phyloP scores from a whole-genome alignment of 1,284 basidiomycete species.

The Microstroma glucosiphilum region DNA sequence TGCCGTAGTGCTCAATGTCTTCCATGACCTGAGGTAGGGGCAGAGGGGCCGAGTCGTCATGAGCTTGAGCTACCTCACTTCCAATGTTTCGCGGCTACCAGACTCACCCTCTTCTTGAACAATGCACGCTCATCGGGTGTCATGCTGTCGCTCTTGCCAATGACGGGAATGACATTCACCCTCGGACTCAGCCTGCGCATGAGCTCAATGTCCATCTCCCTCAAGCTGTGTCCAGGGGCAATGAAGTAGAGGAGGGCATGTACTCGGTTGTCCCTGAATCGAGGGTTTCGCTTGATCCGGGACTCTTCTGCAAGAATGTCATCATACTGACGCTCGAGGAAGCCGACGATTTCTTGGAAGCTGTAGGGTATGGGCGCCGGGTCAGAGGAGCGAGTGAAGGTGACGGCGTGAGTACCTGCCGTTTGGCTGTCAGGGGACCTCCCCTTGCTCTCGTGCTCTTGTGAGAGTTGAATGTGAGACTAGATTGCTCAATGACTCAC shows the following conservation, averaged over 20 bases:
- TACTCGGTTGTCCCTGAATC: conserved; percentile 85
- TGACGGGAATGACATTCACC: conserved; percentile 97
- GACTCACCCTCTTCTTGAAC: conserved; percentile 88
- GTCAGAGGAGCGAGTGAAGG: neutral
- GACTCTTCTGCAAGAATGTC: conserved; percentile 98
- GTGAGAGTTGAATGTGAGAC: no score
- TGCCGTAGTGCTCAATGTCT: conserved; percentile 96
- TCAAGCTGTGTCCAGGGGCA: conserved; percentile 80
- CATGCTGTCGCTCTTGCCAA: conserved; percentile 93
- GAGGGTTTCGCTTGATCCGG: conserved; percentile 97
- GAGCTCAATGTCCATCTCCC: conserved; percentile 90
- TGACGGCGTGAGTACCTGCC: neutral
- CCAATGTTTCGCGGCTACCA: neutral
- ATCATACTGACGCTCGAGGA: conserved; percentile 98
- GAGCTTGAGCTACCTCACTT: no score
- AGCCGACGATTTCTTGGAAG: conserved; percentile 75
- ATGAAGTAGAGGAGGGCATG: conserved; percentile 98
- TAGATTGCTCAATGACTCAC: conserved; percentile 57
- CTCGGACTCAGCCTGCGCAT: conserved; percentile 47
- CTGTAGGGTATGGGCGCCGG: conserved; percentile 13
- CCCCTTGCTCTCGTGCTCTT: no score
- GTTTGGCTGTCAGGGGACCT: no score
- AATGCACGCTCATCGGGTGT: conserved; percentile 61
- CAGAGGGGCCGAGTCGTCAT: no score
- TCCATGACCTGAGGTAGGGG: conserved; percentile 79